These are phyloP conservation scores for Neltuma alba DNA, from an alignment of 306 rosid species.

Conservation along the genomic window DNA sequence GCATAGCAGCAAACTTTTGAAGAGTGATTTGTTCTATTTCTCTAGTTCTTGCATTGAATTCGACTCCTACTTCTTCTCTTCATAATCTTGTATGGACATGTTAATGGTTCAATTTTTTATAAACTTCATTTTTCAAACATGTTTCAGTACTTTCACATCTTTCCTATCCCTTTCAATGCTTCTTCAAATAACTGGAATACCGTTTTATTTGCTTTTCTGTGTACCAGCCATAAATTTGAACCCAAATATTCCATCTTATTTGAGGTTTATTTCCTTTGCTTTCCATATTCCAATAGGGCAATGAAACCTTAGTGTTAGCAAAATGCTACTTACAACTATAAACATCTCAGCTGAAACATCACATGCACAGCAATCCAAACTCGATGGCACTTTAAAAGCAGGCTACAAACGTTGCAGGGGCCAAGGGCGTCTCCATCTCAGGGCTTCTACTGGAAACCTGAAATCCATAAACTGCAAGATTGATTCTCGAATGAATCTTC, in stretches of 20 bases:
- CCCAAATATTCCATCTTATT: no score
- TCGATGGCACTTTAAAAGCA: slow-evolving; percentile 21
- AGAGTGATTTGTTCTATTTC: neutral
- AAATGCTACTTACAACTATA: neutral
- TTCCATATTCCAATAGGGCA: neutral
- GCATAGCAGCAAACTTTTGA: neutral
- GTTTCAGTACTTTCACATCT: no score
- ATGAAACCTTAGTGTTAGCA: neutral
- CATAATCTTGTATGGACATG: no score
- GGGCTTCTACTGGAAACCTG: slow-evolving; percentile 5
- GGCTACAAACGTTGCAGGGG: neutral
- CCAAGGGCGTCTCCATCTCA: slow-evolving; percentile 12
- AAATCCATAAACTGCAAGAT: slow-evolving; percentile 10
- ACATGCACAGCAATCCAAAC: slow-evolving; percentile 6
- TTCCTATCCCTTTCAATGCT: no score
- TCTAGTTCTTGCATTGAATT: neutral
- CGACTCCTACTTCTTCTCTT: neutral
- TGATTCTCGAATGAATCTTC: neutral
- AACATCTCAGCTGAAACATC: neutral
- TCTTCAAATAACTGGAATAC: neutral
- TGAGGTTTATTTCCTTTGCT: neutral
- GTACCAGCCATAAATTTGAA: neutral
- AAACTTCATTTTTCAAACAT: no score
- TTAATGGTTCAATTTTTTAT: no score
- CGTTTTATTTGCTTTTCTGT: neutral